Evolutionary conservation across 2,329 filamentous ascomycete species (phyloP), one percentile per base, ranked within the genome.

Genomic region (Aspergillus sp.): DNA sequence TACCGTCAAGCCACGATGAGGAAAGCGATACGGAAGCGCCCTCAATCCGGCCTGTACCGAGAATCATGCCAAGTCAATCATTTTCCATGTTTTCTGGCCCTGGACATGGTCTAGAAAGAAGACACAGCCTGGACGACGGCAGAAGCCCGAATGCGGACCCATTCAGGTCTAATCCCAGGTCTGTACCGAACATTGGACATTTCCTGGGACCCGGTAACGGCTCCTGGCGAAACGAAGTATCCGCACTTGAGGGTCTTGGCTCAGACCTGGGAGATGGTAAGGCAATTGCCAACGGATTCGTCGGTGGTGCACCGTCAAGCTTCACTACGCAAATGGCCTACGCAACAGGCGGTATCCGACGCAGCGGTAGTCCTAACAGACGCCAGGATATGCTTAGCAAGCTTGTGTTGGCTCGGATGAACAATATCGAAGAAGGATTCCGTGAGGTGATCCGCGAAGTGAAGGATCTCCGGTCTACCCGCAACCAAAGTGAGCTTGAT

Each of bases 401-500:
- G 56, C 82, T 96, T 46, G 89, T 97, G 75, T 79, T 97, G 46
- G 91, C 91, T 8, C 82, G 91, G 34, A 97, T 97, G 91, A 95
- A 95, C 72, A 93, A 89, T 7, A 81, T 98, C 2, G 93, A 98
- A 72, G 91, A 96, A 74, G 89, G 92, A 13, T 93, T 98, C 72
- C 84, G 89, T 2, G 91, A 96, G 59, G 88, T 96, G n/a, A 84
- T 92, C 56, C 86, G 85, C 61, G 91, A 95, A 73, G 88, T 96
- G 72, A 86, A 89, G 61, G 85, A 86, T 52, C 64, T 77, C 20
- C 61, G 76, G 84, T 67, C 67, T 1, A 71, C 66, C 47, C 68
- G 67, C 15, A 71, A 69, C 24, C 66, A 67, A 24, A 71, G 66
- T 42, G 63, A 63, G 27, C 56, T 61, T 4, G 70, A 70, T 42